Conservation (phyloP, 805 yeast genomes). For the Pichia membranifaciens region DNA sequence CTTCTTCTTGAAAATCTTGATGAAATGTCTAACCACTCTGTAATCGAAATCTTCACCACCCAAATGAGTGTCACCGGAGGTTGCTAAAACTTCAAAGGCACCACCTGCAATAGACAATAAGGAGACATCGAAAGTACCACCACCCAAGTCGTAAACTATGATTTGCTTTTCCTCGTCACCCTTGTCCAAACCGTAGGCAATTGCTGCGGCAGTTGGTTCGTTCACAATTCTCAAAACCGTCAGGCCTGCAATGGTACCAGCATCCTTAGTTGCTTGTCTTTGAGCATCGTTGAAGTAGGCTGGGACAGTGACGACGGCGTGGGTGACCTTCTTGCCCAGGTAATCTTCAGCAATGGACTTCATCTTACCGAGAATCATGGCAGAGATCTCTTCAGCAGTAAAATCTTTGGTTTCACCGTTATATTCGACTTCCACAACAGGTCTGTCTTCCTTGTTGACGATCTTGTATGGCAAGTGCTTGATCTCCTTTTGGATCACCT, state of each 20-base stretch:
- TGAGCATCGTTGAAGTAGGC: conserved; percentile 93
- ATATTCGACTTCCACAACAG: conserved; percentile 79
- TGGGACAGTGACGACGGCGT: conserved; percentile 90
- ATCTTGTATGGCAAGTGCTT: conserved; percentile 89
- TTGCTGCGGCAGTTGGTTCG: conserved; percentile 97
- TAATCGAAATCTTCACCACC: conserved; percentile 97
- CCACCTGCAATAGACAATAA: conserved; percentile 83
- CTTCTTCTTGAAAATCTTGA: conserved; percentile 87
- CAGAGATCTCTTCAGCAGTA: conserved; percentile 92
- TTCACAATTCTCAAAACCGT: conserved; percentile 84
- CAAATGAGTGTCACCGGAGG: conserved; percentile 94
- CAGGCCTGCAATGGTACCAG: conserved; percentile 87
- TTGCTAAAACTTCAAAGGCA: conserved; percentile 87
- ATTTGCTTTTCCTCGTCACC: conserved; percentile 81
- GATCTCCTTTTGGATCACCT: conserved; percentile 70
- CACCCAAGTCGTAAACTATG: conserved; percentile 91
- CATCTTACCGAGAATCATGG: conserved; percentile 90
- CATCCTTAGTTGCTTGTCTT: conserved; percentile 91
- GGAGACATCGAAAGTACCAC: conserved; percentile 96
- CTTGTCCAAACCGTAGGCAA: conserved; percentile 90
- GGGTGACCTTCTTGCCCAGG: conserved; percentile 76
- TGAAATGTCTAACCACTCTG: conserved; percentile 82
- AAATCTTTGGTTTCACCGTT: conserved; percentile 82
- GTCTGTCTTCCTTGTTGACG: conserved; percentile 75
- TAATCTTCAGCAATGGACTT: conserved; percentile 87